phyloP scores from a whole-genome alignment of 2,329 filamentous ascomycete genomes.

The Fusarium torreyae region DNA sequence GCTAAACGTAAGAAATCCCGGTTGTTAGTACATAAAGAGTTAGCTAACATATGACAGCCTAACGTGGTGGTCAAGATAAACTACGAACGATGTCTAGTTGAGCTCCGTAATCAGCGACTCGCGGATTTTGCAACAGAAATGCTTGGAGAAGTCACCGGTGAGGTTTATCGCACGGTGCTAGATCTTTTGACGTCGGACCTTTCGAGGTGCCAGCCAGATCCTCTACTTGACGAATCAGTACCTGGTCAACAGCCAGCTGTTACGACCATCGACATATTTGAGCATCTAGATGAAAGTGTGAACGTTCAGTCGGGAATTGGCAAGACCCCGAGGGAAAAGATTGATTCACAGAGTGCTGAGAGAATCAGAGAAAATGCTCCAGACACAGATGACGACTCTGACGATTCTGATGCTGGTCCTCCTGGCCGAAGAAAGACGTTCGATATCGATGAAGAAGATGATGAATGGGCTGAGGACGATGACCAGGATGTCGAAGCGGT shows the following conservation, averaged over 20 bases:
- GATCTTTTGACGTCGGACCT: conserved; percentile 78
- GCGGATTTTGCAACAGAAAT: conserved; percentile 79
- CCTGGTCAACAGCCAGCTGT: conserved; percentile 56
- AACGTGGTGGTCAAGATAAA: conserved; percentile 85
- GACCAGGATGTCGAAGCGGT: conserved; percentile 48
- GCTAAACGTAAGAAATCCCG: conserved; percentile 67
- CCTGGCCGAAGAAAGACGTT: conserved; percentile 37
- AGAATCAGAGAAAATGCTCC: conserved; percentile 60
- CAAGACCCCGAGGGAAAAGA: conserved; percentile 64
- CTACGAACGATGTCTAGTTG: conserved; percentile 86
- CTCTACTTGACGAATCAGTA: conserved; percentile 55
- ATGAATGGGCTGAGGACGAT: conserved; percentile 52
- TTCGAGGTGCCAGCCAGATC: conserved; percentile 75
- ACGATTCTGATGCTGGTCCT: conserved; percentile 54
- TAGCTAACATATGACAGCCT: conserved; percentile 66
- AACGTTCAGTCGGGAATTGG: conserved; percentile 72
- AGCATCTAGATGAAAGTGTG: conserved; percentile 66
- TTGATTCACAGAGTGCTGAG: conserved; percentile 64
- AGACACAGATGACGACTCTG: conserved; percentile 55
- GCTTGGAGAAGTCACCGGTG: conserved; percentile 80
- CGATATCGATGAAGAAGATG: conserved; percentile 54
- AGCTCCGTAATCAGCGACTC: conserved; percentile 84
- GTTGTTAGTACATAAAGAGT: background rate
- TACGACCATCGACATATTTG: conserved; percentile 71
- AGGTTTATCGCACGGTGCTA: conserved; percentile 83